Conservation (phyloP, 208 protist genomes). For the Trypanosoma brucei region DNA sequence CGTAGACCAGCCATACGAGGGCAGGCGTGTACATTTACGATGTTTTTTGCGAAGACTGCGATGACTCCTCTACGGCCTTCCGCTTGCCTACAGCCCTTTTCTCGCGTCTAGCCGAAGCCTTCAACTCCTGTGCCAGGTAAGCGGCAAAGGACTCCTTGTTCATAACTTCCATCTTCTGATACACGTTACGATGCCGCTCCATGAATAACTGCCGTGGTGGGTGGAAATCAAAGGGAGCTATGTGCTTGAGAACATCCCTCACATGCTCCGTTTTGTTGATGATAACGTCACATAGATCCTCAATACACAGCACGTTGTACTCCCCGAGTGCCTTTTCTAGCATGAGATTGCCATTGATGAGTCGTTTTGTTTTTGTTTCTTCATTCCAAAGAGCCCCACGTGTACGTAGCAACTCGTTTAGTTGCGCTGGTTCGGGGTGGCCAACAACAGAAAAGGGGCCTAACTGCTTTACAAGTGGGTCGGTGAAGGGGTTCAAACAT, state of each 20-base stretch:
- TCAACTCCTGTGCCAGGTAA: constrained; percentile 76
- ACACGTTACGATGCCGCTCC: constrained; percentile 76
- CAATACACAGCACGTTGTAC: constrained; percentile 85
- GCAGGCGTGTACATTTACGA: constrained; percentile 31
- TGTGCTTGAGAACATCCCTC: constrained; percentile 54
- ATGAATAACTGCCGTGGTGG: constrained; percentile 85
- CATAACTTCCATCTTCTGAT: constrained; percentile 78
- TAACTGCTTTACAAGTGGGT: constrained; percentile 73
- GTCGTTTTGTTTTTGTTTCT: constrained; percentile 54
- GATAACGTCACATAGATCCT: constrained; percentile 83
- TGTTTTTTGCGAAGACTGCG: not conserved
- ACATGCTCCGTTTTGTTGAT: constrained; percentile 53
- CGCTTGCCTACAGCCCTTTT: constrained; percentile 14
- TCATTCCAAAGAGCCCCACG: constrained; percentile 73
- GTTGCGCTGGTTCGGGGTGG: constrained; percentile 61
- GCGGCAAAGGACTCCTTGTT: constrained; percentile 84
- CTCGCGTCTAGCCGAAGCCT: constrained; percentile 39
- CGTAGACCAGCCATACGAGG: not conserved
- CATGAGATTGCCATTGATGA: constrained; percentile 87
- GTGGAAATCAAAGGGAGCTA: constrained; percentile 89
- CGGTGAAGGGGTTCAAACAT: constrained; percentile 40
- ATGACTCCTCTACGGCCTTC: constrained; percentile 17
- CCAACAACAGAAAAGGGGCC: constrained; percentile 77
- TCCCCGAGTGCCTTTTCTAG: constrained; percentile 80
- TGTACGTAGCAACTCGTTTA: constrained; percentile 80